These are phyloP conservation scores for Strigomonas galati DNA, from an alignment of 208 protist species.

Conservation along the genomic window DNA sequence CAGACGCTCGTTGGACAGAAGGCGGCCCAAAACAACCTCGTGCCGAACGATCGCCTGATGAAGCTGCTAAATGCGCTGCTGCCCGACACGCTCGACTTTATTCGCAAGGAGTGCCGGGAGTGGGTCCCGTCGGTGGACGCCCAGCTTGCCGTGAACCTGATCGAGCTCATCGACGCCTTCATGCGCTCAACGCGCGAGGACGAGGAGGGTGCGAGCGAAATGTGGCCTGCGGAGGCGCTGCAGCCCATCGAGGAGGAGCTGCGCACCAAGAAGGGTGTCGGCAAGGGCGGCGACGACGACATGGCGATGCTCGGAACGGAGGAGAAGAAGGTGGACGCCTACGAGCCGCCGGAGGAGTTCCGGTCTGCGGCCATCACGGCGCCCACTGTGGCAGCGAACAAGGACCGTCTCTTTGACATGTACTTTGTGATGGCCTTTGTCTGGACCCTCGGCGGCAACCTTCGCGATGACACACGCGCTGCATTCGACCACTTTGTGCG, in stretches of 20 bases:
- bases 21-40: slow-evolving; percentile 30
- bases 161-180: slow-evolving; percentile 88
- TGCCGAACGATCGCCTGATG: slow-evolving; percentile 65
- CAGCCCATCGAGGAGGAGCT: slow-evolving; percentile 28
- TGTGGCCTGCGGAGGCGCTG: slow-evolving; percentile 53
- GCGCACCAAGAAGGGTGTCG: slow-evolving; percentile 12
- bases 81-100: slow-evolving; percentile 82
- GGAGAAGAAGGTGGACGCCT: slow-evolving; percentile 12
- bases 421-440: slow-evolving; percentile 96
- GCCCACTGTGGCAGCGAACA: slow-evolving; percentile 40
- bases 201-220: slow-evolving; percentile 11
- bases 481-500: slow-evolving; percentile 86
- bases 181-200: slow-evolving; percentile 45
- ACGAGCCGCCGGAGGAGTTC: slow-evolving; percentile 72
- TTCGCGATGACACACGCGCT: slow-evolving; percentile 83
- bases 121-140: slow-evolving; percentile 88
- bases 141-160: slow-evolving; percentile 87
- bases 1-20: slow-evolving; percentile 60
- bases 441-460: slow-evolving; percentile 95
- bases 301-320: slow-evolving; percentile 8
- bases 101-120: slow-evolving; percentile 85
- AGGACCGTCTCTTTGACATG: slow-evolving; percentile 83
- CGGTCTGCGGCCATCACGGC: slow-evolving; percentile 51
- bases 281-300: slow-evolving; percentile 22
- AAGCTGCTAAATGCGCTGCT: slow-evolving; percentile 72